Percentiles rank a stretch among this genome's conserved stretches.
Evolutionary conservation across 768 basidiomycete species (phyloP).

Genomic region (Tylopilus vinaceipallidus): DNA sequence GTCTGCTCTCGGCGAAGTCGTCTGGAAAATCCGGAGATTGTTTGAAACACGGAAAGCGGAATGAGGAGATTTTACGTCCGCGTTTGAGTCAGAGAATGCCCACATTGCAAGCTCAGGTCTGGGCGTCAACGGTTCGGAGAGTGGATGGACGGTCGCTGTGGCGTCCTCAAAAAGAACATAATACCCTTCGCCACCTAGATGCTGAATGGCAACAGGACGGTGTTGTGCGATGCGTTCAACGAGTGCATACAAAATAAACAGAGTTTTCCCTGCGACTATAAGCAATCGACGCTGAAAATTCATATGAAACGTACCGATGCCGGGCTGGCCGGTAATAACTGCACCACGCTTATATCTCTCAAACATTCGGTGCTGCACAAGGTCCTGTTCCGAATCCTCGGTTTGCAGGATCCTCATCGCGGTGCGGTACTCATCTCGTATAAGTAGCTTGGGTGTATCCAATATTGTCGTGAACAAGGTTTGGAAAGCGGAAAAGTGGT

Average conservation of each 20-base stretch:
- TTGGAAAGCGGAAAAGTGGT: too few species aligned
- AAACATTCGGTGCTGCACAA: background rate
- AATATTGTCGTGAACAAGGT: too few species aligned
- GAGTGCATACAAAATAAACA: too few species aligned
- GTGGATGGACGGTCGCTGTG: background rate
- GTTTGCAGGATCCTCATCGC: too few species aligned
- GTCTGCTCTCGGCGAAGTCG: background rate
- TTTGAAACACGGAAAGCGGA: background rate
- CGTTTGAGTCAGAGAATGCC: too few species aligned
- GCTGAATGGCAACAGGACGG: background rate
- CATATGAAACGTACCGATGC: background rate
- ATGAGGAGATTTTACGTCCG: background rate
- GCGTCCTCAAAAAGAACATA: background rate
- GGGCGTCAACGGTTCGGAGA: background rate
- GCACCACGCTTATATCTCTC: background rate
- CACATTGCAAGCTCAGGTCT: too few species aligned
- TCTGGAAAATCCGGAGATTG: background rate
- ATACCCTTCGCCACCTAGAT: background rate
- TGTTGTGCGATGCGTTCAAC: too few species aligned
- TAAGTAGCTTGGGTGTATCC: too few species aligned
- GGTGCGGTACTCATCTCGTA: too few species aligned
- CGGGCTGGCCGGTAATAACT: conserved; percentile 2
- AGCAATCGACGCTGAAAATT: too few species aligned
- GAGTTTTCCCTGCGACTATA: background rate
- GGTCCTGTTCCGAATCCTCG: too few species aligned